Base-by-base conservation (phyloP, 345 rosid genomes). In the Psidium friedrichsthalianum region DNA sequence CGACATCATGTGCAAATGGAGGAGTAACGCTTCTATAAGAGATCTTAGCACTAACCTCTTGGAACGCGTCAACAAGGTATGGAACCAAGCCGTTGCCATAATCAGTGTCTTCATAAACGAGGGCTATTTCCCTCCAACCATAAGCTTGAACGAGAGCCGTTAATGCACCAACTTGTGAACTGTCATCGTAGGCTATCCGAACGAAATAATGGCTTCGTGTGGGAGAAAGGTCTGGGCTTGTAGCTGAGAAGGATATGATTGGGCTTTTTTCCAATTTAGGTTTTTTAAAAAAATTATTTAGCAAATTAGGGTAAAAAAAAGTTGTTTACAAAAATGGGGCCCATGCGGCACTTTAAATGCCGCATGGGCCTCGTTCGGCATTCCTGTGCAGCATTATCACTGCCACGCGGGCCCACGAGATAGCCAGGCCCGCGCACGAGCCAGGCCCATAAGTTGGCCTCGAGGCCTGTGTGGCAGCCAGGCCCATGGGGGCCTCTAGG, bases 1-100 rank as follows among this genome's bases (percentile, higher is more conserved):
- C 76, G 7, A 40, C 83, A 52, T 88, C 88, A 1, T 32, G 2
- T 13, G 93, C 90, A 2, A 51, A 56, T 15, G 85, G 84, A 51
- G 88, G 74, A 40, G 91, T 83, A 10, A 82, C 84, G 85, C 87
- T 82, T 59, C 83, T 59, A 42, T 86, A 84, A 9, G 87, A 57
- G 27, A 90, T 85, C 6, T 84, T 87, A 3, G 82, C 82, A 82
- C 86, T 85, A 16, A 82, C 74, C 18, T 84, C 82, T 78, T 88
- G 90, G 47, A 93, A 85, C 7, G 87, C 88, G 32, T 88, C 89
- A 0, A 51, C 40, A 22, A 93, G 52, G 82, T 76, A 86, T 51
- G 92, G 89, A 10, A 90, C 61, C 32, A 92, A 27, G 20, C 89
- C 87, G 0, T 49, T 57, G n/a, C 92, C 93, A 83, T 83, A 93